Evolutionary conservation across 257 asterid species (phyloP).

Genomic region (Apocynum venetum): DNA sequence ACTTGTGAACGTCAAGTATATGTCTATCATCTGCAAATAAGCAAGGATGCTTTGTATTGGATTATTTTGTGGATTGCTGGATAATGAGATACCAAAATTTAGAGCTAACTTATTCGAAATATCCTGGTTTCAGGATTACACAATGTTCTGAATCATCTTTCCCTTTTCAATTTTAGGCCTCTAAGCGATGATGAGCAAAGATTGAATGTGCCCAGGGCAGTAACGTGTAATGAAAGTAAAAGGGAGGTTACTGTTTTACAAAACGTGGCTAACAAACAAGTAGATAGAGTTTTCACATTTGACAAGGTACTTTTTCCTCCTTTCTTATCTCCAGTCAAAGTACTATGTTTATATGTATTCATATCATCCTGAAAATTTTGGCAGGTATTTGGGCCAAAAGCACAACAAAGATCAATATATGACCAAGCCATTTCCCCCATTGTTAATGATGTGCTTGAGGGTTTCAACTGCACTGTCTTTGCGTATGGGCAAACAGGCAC

Average conservation of each 20-base stretch:
- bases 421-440: slow-evolving; percentile 82
- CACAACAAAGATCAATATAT: slow-evolving; percentile 75
- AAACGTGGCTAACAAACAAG: slow-evolving; percentile 64
- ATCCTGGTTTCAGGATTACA: neutral
- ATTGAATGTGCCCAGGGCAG: slow-evolving; percentile 49
- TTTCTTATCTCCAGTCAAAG: neutral
- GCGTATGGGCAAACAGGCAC: slow-evolving; percentile 89
- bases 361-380: neutral
- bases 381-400: slow-evolving; percentile 81
- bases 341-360: neutral
- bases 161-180: slow-evolving; percentile 42
- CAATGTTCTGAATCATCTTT: neutral
- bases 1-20: too few relatives aligned
- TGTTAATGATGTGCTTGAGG: slow-evolving; percentile 73
- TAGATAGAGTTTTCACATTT: slow-evolving; percentile 68
- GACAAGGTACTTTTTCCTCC: slow-evolving; percentile 51
- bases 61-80: neutral
- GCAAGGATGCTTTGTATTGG: neutral
- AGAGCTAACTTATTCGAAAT: neutral
- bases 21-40: neutral
- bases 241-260: slow-evolving; percentile 67
- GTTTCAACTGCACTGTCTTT: slow-evolving; percentile 78
- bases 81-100: neutral
- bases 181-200: slow-evolving; percentile 60
- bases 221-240: slow-evolving; percentile 62